Evolutionary conservation across 1,139 yeast species (phyloP), one percentile per base, ranked within the genome.

Genomic region (Hanseniaspora uvarum): DNA sequence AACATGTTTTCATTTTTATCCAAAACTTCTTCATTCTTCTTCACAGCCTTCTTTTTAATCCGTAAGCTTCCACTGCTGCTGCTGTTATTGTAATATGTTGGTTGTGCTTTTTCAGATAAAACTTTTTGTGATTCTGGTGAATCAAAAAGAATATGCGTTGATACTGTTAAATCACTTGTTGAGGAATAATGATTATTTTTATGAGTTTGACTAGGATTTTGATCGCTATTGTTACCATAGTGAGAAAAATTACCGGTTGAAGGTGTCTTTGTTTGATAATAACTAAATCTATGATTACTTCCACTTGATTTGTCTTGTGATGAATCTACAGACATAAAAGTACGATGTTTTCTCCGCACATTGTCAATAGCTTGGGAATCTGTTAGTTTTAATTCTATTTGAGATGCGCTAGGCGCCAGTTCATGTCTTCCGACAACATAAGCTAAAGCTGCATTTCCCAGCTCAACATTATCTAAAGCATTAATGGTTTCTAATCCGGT

Each of bases 351-450:
- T 14, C 11, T 31, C n/a, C 11, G 34, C 12, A 31, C n/a, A 14
- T 11, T 31, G n/a, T 31, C 34, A 14, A n/a, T n/a, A n/a, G 8
- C 43, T 26, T 41, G 40, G 7, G 53, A 41, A 6, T 21, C 30
- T 19, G 43, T 24, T 3, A 49, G 43, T 28, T 43, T 49, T 28
- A 49, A 16, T 8, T 38, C 36, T 10, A 47, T 14, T 10, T 49
- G 47, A 4, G 53, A 49, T 4, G 21, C 40, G 12, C 26, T 41
- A 8, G 38, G 31, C 14, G 26, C 41, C 3, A 36, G 8, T 11
- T 43, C 48, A 30, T 50, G 43, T 26, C 53, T 19, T 14, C 53
- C 53, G 14, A 50, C 46, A 2, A 50, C 53, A 50, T 50, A 50
- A 5, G 53, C 53, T 12, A 50, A 33, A 7, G 30, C 53, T 11